These are phyloP conservation scores for Limnanthes douglasii DNA, from an alignment of 345 rosid species.

Conservation along the genomic window DNA sequence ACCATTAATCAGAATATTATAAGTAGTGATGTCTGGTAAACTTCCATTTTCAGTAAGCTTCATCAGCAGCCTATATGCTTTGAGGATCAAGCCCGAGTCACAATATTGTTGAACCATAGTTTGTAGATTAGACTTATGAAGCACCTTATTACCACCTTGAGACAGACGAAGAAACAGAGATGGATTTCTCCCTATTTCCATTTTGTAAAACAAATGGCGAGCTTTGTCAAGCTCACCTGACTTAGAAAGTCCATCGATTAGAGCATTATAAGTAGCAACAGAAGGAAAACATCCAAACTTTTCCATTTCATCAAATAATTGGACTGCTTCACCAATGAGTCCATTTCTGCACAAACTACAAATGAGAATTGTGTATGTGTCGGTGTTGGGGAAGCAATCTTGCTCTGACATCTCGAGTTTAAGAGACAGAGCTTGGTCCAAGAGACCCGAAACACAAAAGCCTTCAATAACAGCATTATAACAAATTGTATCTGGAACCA, in stretches of 20 bases:
- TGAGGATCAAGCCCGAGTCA: conserved; percentile 47
- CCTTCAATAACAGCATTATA: conserved; percentile 83
- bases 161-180: conserved; percentile 74
- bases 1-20: conserved; percentile 64
- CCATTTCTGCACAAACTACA: conserved; percentile 76
- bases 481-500: conserved; percentile 53
- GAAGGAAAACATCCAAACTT: conserved; percentile 67
- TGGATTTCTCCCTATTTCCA: conserved; percentile 79
- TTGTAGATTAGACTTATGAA: conserved; percentile 24
- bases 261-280: conserved; percentile 59
- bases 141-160: conserved; percentile 32
- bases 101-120: conserved; percentile 32
- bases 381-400: conserved; percentile 30
- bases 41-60: conserved; percentile 44
- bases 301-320: conserved; percentile 67
- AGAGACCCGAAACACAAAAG: conserved; percentile 47
- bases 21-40: conserved; percentile 43
- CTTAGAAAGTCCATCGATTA: conserved; percentile 80
- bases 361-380: conserved; percentile 65
- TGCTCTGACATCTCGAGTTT: conserved; percentile 48
- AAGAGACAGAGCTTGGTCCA: conserved; percentile 59
- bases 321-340: conserved; percentile 44
- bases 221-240: conserved; percentile 68
- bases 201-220: conserved; percentile 39
- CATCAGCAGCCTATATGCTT: conserved; percentile 53